Percentiles rank a stretch among this genome's conserved stretches.
Conservation (phyloP, 106 monocot species). For the Acorus calamus region DNA sequence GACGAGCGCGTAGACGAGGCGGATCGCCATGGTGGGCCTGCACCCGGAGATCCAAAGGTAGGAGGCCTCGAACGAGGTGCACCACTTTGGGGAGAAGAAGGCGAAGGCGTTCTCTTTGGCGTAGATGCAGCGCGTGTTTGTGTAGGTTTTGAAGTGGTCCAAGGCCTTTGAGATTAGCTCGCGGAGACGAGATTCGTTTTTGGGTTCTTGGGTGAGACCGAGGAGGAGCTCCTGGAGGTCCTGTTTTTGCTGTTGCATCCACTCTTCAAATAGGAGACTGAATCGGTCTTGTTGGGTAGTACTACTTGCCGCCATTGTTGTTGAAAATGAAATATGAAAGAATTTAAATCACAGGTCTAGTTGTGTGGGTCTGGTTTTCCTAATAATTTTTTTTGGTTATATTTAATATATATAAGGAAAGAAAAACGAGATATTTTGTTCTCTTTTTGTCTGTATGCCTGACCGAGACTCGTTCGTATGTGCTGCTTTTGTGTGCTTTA, state of each 20-base stretch:
- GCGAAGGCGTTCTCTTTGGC: constrained; percentile 18
- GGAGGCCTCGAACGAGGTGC: constrained; percentile 40
- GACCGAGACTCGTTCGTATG: no score
- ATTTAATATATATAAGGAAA: no score
- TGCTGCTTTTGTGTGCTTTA: no score
- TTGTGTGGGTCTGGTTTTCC: no score
- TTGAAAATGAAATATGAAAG: no score
- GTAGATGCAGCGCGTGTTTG: constrained; percentile 5
- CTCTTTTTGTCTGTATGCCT: no score
- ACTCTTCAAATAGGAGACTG: constrained; percentile 15
- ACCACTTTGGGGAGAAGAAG: constrained; percentile 41
- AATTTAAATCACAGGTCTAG: no score
- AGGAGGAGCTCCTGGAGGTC: constrained; percentile 30
- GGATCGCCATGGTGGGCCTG: constrained; percentile 41
- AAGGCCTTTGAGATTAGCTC: constrained; percentile 17
- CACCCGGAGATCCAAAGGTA: constrained; percentile 48
- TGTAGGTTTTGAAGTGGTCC: constrained; percentile 29
- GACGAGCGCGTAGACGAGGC: constrained; percentile 35
- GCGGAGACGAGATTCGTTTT: constrained; percentile 6
- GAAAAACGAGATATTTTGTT: no score
- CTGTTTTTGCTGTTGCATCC: constrained; percentile 15
- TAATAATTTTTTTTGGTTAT: no score
- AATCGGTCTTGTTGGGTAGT: constrained; percentile 3
- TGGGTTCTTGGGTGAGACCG: not conserved
- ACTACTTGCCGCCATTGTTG: no score